Evolutionary conservation across 345 rosid species (phyloP).

Genomic region (Rhodamnia argentea): DNA sequence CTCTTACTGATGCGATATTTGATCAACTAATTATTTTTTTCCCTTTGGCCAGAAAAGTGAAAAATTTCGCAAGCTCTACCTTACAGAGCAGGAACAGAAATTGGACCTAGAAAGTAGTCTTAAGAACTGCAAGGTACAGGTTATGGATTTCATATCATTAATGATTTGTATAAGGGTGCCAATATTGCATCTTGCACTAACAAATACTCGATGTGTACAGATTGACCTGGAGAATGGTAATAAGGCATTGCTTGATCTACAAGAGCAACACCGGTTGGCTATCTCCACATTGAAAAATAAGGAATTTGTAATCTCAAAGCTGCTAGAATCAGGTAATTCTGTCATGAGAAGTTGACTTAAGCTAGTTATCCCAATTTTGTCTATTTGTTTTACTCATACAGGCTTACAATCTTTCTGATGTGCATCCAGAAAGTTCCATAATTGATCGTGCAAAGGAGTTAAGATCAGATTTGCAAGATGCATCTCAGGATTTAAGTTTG

Average conservation of each 20-base stretch:
- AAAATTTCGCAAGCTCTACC: constrained; percentile 51
- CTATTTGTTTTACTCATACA: not conserved
- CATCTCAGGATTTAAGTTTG: constrained; percentile 68
- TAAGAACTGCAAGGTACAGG: constrained; percentile 57
- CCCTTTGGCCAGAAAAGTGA: constrained; percentile 48
- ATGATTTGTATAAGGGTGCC: not conserved
- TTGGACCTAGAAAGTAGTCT: constrained; percentile 51
- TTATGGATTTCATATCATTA: not conserved
- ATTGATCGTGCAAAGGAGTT: constrained; percentile 57
- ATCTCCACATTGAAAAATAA: constrained; percentile 40
- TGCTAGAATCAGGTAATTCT: constrained; percentile 49
- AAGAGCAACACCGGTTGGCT: constrained; percentile 33
- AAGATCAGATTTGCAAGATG: constrained; percentile 57
- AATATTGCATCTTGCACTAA: not conserved
- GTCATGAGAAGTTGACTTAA: not conserved
- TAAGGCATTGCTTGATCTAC: constrained; percentile 52
- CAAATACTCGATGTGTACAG: constrained; percentile 15
- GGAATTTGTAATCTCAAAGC: constrained; percentile 49
- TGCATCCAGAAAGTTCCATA: constrained; percentile 47
- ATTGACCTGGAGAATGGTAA: constrained; percentile 39
- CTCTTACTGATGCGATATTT: not conserved
- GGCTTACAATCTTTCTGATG: not conserved
- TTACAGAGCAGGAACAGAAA: constrained; percentile 59
- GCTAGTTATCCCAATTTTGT: not conserved
- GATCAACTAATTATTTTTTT: not conserved